These are phyloP conservation scores for Tolypocladium nubicola DNA, from an alignment of 2,329 filamentous ascomycete species.

Conservation along the genomic window DNA sequence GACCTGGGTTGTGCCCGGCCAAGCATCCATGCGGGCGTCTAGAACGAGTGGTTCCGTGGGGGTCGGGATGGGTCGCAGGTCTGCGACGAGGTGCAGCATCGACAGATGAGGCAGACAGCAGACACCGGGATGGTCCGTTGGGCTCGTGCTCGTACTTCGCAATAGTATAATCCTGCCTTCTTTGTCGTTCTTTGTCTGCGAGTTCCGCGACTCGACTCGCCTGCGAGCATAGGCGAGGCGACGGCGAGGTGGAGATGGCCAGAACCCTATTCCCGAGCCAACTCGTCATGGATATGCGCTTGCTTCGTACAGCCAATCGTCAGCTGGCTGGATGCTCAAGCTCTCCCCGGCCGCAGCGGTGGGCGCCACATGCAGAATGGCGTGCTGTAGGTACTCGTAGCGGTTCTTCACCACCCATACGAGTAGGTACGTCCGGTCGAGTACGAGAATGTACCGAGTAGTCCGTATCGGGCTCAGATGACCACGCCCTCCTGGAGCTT, in stretches of 20 bases:
- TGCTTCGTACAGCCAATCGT: background rate
- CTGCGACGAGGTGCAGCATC: too few relatives aligned
- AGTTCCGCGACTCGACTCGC: background rate
- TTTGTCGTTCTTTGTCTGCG: background rate
- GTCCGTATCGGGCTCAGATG: too few relatives aligned
- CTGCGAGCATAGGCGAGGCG: background rate
- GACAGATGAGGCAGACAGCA: too few relatives aligned
- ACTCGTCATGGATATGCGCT: background rate
- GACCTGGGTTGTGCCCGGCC: background rate
- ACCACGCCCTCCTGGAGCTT: too few relatives aligned
- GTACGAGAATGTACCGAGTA: too few relatives aligned
- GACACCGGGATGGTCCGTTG: too few relatives aligned
- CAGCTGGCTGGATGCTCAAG: background rate
- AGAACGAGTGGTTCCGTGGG: background rate
- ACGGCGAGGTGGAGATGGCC: background rate
- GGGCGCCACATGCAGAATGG: background rate
- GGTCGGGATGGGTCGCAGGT: background rate
- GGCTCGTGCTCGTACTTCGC: too few relatives aligned
- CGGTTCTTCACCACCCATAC: background rate
- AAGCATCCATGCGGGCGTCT: background rate
- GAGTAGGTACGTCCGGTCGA: too few relatives aligned
- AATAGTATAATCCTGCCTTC: too few relatives aligned
- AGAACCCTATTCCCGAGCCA: background rate
- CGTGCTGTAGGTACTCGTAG: background rate
- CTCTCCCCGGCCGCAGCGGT: background rate